phyloP scores from a whole-genome alignment of 768 basidiomycete species.

The Pseudohyphozyma bogoriensis region DNA sequence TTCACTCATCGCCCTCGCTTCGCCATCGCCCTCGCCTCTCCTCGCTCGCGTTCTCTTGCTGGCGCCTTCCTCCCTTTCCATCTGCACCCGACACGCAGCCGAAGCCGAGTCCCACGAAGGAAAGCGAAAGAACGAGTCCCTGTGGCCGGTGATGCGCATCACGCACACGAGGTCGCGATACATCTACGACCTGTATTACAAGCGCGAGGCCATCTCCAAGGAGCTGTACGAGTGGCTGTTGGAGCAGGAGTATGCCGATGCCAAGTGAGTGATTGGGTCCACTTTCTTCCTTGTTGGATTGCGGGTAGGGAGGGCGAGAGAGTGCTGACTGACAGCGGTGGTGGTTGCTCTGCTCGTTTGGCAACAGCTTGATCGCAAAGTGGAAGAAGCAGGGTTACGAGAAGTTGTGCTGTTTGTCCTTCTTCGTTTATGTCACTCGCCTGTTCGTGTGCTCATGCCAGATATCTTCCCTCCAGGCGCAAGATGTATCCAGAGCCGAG shows the following conservation, averaged over 20 bases:
- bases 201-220: constrained; percentile 85
- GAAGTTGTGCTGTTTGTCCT: constrained; percentile 70
- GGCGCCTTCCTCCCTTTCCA: neutral
- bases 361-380: constrained; percentile 78
- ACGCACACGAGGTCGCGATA: constrained; percentile 87
- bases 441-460: neutral
- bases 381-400: constrained; percentile 99
- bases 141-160: constrained; percentile 98
- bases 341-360: too few species aligned
- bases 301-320: neutral
- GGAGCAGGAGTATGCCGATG: constrained; percentile 93
- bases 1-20: too few species aligned
- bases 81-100: constrained; percentile 19
- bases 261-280: constrained; percentile 56
- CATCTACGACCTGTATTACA: constrained; percentile 97
- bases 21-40: neutral
- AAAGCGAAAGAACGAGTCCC: constrained; percentile 81
- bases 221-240: constrained; percentile 88
- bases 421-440: neutral
- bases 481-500: constrained; percentile 89
- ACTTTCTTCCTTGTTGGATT: neutral
- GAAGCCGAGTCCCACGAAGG: constrained; percentile 98
- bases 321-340: neutral
- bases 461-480: constrained; percentile 39
- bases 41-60: neutral